A percentile compares a stretch with the other conserved stretches of the same genome.
These are phyloP conservation scores for Pachysolen tannophilus DNA, from an alignment of 805 yeast genomes.

Conservation along the genomic window DNA sequence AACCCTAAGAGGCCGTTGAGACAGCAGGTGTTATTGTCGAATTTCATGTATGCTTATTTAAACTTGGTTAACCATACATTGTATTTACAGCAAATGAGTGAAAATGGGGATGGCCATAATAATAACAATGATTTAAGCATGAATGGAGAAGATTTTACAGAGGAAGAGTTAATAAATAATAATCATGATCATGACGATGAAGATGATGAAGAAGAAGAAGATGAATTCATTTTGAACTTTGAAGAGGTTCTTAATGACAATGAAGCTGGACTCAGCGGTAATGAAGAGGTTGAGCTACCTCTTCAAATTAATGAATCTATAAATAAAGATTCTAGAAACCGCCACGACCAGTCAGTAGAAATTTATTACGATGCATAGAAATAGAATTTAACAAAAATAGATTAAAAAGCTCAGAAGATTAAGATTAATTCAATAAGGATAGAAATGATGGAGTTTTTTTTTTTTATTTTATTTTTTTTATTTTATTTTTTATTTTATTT, in stretches of 20 bases:
- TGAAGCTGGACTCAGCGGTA: background rate
- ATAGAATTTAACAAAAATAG: too few relatives aligned
- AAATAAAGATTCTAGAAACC: too few relatives aligned
- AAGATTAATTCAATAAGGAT: too few relatives aligned
- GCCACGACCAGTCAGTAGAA: too few relatives aligned
- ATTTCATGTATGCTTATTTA: slow-evolving; percentile 96
- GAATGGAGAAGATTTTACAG: slow-evolving; percentile 4
- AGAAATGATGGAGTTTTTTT: too few relatives aligned
- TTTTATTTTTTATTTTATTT: too few relatives aligned
- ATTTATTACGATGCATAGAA: too few relatives aligned
- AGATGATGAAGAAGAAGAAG: slow-evolving; percentile 5
- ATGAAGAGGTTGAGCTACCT: background rate
- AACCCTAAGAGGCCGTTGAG: slow-evolving; percentile 86
- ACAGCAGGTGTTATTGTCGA: slow-evolving; percentile 88
- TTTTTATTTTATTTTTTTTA: too few relatives aligned
- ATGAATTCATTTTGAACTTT: background rate
- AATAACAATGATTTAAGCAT: slow-evolving; percentile 7
- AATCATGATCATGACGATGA: slow-evolving; percentile 10
- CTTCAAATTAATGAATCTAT: too few relatives aligned
- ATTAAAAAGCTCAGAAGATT: too few relatives aligned
- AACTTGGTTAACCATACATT: slow-evolving; percentile 89
- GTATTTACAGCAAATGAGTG: slow-evolving; percentile 58
- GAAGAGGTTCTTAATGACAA: background rate
- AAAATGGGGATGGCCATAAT: slow-evolving; percentile 15
- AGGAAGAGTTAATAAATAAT: background rate